These are phyloP conservation scores for Aspergillus funiculosus DNA, from an alignment of 495 filamentous ascomycete genomes.

Conservation along the genomic window DNA sequence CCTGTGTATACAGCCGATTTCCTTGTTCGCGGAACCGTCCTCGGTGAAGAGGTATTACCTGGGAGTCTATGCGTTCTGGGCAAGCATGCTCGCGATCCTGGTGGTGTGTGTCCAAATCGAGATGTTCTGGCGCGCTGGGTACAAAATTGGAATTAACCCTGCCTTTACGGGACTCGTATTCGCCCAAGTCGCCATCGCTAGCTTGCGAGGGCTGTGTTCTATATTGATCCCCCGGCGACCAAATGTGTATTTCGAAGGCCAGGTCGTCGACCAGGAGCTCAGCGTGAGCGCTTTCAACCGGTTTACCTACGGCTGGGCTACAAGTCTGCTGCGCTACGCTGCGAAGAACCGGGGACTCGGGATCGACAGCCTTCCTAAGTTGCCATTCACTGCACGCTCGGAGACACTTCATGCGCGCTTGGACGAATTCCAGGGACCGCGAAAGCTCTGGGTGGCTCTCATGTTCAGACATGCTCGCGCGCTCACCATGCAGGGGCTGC, in stretches of 20 bases:
- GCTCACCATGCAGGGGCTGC: slow-evolving; percentile 48
- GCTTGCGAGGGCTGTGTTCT: slow-evolving; percentile 28
- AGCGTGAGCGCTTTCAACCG: slow-evolving; percentile 55
- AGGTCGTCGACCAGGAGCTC: slow-evolving; percentile 57
- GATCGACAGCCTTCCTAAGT: slow-evolving; percentile 52
- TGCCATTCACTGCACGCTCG: slow-evolving; percentile 26
- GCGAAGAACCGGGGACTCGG: slow-evolving; percentile 51
- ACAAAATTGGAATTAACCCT: slow-evolving; percentile 1
- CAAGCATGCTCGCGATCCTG: slow-evolving; percentile 22
- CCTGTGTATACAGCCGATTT: slow-evolving; percentile 28
- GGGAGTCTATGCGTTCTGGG: slow-evolving; percentile 27
- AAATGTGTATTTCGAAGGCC: slow-evolving; percentile 51
- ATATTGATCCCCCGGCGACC: slow-evolving; percentile 59
- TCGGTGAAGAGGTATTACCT: slow-evolving; percentile 27
- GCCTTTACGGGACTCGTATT: slow-evolving; percentile 18
- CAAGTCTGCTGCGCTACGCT: slow-evolving; percentile 46
- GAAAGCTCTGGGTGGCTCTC: slow-evolving; percentile 58
- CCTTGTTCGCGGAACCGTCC: slow-evolving; percentile 32
- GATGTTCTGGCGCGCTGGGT: slow-evolving; percentile 15
- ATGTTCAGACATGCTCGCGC: slow-evolving; percentile 47
- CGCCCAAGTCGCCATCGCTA: slow-evolving; percentile 22
- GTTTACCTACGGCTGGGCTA: slow-evolving; percentile 61
- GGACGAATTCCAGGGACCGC: slow-evolving; percentile 40
- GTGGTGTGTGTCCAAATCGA: slow-evolving; percentile 18
- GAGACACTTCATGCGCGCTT: slow-evolving; percentile 40